Evolutionary conservation across 2,329 filamentous ascomycete genomes (phyloP).

Genomic region (Neonectria coccinea): DNA sequence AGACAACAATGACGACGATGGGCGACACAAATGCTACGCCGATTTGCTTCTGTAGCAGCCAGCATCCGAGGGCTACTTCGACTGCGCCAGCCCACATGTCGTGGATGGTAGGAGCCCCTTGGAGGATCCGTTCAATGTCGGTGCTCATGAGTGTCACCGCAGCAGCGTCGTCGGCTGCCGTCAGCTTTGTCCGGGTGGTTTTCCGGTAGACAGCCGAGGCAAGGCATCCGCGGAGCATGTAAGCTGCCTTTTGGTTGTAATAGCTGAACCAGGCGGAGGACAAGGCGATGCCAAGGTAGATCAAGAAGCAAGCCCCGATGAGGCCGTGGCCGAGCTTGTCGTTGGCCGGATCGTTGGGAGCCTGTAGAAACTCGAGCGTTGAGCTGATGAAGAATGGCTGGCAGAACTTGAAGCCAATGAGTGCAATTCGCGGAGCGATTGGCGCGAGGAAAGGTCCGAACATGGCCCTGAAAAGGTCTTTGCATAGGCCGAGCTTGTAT

Average conservation of each 20-base stretch:
- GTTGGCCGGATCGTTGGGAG: conserved; percentile 28
- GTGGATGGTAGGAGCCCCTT: conserved; percentile 52
- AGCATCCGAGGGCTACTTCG: conserved; percentile 59
- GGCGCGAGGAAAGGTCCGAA: conserved; percentile 50
- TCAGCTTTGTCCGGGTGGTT: conserved; percentile 48
- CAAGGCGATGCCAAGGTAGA: conserved; percentile 56
- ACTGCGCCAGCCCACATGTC: conserved; percentile 56
- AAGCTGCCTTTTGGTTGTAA: conserved; percentile 49
- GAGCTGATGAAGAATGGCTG: conserved; percentile 58
- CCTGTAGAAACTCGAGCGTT: conserved; percentile 51
- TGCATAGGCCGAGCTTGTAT: conserved; percentile 46
- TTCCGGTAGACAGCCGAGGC: conserved; percentile 51
- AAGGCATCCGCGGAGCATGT: conserved; percentile 50
- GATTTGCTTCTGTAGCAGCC: conserved; percentile 59
- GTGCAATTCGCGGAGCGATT: conserved; percentile 51
- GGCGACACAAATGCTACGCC: conserved; percentile 62
- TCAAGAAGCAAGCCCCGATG: conserved; percentile 55
- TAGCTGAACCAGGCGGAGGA: conserved; percentile 56
- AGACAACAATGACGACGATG: conserved; percentile 55
- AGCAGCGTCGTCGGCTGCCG: conserved; percentile 52
- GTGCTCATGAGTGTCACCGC: conserved; percentile 62
- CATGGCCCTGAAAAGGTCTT: conserved; percentile 47
- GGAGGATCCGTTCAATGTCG: conserved; percentile 58
- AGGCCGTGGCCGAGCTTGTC: conserved; percentile 54
- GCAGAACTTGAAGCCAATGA: conserved; percentile 56